Evolutionary conservation across 1,284 basidiomycete species (phyloP).

Genomic region (Ustanciosporium gigantosporum): DNA sequence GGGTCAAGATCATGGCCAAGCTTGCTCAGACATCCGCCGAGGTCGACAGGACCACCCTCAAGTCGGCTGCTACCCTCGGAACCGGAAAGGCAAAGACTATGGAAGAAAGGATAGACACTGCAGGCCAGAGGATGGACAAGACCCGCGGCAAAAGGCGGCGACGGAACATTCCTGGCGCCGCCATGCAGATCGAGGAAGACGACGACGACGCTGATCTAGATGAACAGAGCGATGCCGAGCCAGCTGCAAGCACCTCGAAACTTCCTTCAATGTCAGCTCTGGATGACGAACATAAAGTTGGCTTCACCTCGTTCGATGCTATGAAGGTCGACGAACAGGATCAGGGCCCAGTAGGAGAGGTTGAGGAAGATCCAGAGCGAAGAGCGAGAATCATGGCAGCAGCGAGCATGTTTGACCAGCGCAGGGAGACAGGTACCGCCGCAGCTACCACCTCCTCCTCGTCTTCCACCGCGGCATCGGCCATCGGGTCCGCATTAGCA

Average conservation of each 20-base stretch:
- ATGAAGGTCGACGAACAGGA: constrained; percentile 26
- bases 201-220: constrained; percentile 45
- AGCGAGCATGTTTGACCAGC: constrained; percentile 33
- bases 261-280: neutral
- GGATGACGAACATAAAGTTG: constrained; percentile 4
- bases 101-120: constrained; percentile 46
- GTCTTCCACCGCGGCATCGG: constrained; percentile 2
- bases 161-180: constrained; percentile 28
- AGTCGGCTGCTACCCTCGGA: constrained; percentile 55
- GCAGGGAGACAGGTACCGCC: too few species aligned
- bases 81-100: constrained; percentile 49
- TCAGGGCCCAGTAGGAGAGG: constrained; percentile 26
- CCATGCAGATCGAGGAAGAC: constrained; percentile 45
- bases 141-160: constrained; percentile 8
- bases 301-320: constrained; percentile 4
- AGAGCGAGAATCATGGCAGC: constrained; percentile 37
- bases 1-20: constrained; percentile 52
- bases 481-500: constrained; percentile 53
- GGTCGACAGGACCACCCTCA: constrained; percentile 52
- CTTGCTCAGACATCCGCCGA: constrained; percentile 52
- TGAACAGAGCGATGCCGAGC: constrained; percentile 1
- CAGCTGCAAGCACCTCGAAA: neutral
- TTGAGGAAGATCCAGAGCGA: constrained; percentile 33
- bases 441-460: constrained; percentile 4
- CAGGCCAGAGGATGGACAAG: constrained; percentile 21